phyloP scores from a whole-genome alignment of 106 monocot species.

The Chionographis japonica region DNA sequence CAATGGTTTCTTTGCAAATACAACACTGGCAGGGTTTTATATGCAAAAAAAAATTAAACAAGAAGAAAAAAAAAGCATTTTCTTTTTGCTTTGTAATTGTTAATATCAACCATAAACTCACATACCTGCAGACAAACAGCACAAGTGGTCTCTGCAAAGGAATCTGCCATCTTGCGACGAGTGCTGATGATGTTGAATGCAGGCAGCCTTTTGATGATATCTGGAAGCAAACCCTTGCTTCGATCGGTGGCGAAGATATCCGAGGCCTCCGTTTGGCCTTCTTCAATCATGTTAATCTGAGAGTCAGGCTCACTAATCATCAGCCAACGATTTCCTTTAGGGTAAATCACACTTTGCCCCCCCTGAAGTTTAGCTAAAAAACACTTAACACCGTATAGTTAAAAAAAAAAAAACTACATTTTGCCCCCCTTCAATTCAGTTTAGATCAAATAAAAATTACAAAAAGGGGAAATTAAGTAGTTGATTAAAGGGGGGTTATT shows the following conservation, averaged over 20 bases:
- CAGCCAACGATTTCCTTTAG: not conserved
- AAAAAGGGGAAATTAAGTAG: too few species aligned
- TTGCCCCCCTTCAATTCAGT: too few species aligned
- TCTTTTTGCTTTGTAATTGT: too few species aligned
- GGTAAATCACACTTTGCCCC: too few species aligned
- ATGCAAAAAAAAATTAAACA: too few species aligned
- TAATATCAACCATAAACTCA: not conserved
- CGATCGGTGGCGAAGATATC: conserved; percentile 17
- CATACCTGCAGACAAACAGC: conserved; percentile 43
- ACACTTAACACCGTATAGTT: too few species aligned
- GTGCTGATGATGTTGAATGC: conserved; percentile 5
- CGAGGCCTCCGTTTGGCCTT: not conserved
- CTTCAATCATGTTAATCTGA: conserved; percentile 20
- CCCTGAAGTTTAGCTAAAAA: too few species aligned
- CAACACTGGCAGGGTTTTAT: too few species aligned
- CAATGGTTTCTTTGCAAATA: too few species aligned
- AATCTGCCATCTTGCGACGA: not conserved
- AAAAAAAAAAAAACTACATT: not conserved
- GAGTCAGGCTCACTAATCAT: not conserved
- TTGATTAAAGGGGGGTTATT: too few species aligned
- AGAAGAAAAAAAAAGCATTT: not conserved
- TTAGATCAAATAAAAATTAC: too few species aligned
- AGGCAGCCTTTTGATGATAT: conserved; percentile 18
- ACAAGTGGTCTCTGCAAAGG: conserved; percentile 12
- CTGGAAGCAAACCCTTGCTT: conserved; percentile 10